Base-by-base conservation (phyloP, 176 grass and related monocot species). In the Tuctoria greenei region DNA sequence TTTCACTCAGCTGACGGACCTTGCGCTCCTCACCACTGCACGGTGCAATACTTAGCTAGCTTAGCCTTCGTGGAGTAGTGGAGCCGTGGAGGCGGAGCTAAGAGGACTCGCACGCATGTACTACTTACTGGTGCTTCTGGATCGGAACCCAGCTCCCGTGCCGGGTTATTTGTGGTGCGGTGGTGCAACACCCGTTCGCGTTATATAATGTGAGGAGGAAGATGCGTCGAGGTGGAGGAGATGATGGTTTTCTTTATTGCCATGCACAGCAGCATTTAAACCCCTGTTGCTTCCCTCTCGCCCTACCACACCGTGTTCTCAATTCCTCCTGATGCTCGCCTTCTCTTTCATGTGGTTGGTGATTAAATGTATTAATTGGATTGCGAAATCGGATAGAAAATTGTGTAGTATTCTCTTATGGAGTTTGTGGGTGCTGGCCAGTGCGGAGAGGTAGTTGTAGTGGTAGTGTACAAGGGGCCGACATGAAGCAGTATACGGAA, bases 231-330 rank as follows among this genome's bases (percentile, higher is more conserved):
- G 74, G 74, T 37, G 42, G 37, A 74, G 80, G 85, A 90, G 73
- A 82, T 71, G 71, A 91, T 82, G 88, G 21, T 88, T 80, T 95
- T 88, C 86, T 88, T 95, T 88, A 88, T 79, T 88, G 76, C 79
- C 85, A 67, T 65, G 82, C 81, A 40, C 81, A 88, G 74, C 47
- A 50, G 73, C 74, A 81, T 83, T 93, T 86, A 89, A 84, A 83
- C 43, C 77, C 51, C 34, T 74, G 86, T 75, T 47, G 51, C 64
- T 86, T 76, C 70, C 64, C 44, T 62, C 58, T 65, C 41, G 36
- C 73, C 76, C 71, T 74, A 47, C 46, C 67, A 45, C 37, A 17
- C 54, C 37, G n/a, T 31, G 15, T n/a, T 47, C 66, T 69, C 28
- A 81, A 64, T 47, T 51, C 38, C 52, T 25, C 11, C 61, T 62